phyloP scores from a whole-genome alignment of 78 protist species.

The Cavenderia fasciculata region DNA sequence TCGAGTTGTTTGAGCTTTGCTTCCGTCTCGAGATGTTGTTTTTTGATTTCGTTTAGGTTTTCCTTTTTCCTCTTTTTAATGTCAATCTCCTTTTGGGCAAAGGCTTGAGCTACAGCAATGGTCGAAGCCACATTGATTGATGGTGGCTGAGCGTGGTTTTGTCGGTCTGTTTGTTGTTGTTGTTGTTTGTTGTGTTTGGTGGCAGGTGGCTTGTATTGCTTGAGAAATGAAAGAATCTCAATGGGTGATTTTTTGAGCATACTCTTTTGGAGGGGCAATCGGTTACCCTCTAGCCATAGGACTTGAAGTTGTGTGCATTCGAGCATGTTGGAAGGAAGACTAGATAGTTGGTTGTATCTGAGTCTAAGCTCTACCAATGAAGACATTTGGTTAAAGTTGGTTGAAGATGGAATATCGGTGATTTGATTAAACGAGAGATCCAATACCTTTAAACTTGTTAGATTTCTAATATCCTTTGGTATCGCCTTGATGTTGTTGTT shows the following conservation, averaged over 20 bases:
- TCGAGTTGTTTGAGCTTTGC: constrained; percentile 36
- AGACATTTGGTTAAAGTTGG: constrained; percentile 36
- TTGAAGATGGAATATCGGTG: constrained; percentile 57
- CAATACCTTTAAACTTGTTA: constrained; percentile 18
- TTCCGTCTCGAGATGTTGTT: constrained; percentile 55
- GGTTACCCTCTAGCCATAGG: constrained; percentile 65
- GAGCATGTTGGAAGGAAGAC: constrained; percentile 43
- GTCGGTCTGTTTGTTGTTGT: neutral
- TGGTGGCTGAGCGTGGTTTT: neutral
- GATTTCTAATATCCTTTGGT: constrained; percentile 27
- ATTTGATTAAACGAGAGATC: constrained; percentile 66
- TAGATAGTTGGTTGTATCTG: constrained; percentile 56
- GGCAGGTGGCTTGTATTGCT: constrained; percentile 24
- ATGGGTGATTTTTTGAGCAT: constrained; percentile 62
- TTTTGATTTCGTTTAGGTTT: constrained; percentile 49
- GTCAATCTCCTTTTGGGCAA: constrained; percentile 68
- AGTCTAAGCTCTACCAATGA: constrained; percentile 46
- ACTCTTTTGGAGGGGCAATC: constrained; percentile 26
- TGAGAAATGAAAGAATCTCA: constrained; percentile 25
- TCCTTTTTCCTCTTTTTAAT: constrained; percentile 65
- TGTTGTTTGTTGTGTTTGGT: neutral
- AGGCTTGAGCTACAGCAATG: constrained; percentile 65
- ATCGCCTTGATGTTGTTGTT: constrained; percentile 62
- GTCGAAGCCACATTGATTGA: constrained; percentile 51
- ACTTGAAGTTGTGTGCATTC: constrained; percentile 62